Evolutionary conservation across 192 early-diverging fungal genomes (phyloP), one percentile per base, ranked within the genome.

Genomic region (Funneliformis geosporum): DNA sequence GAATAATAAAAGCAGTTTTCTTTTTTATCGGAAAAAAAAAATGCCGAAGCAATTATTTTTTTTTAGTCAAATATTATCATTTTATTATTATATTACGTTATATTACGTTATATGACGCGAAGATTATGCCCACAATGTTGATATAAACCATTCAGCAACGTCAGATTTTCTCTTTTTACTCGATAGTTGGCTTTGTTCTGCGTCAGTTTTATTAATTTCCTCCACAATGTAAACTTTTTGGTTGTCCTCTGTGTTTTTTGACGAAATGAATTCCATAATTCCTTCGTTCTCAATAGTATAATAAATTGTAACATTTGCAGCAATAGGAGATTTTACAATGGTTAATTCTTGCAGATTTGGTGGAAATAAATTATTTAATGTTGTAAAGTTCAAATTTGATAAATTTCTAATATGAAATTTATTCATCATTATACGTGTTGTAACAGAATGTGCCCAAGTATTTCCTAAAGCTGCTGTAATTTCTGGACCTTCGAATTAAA

Each of bases 361-460:
- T 8, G 60, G 39, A 40, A 62, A 40, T 40, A 47, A 43, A 40
- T 59, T 16, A n/a, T 28, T 39, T 7, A 60, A 38, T 38, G 27
- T 75, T 21, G 59, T 44, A 43, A 50, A 27, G 3, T 44, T 72
- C 46, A 25, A 12, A 27, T 39, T 70, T 18, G 21, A 40, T n/a
- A 40, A 28, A 27, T 40, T 23, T 50, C n/a, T 23, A 44, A 23
- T 75, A 18, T 75, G 47, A 75, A 38, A 75, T 27, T 14, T 50
- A 25, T 75, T 46, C 23, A 77, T 27, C 59, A 46, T 66, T 21
- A 77, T n/a, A 11, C 65, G 61, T 25, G 76, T 77, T 23, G 55
- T 77, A 33, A 77, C 65, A 46, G 76, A 65, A 66, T 77, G 76
- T 33, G 76, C 39, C 76, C 76, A 77, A 2, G 62, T 67, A 40